phyloP scores from a whole-genome alignment of 768 basidiomycete species.

The Kwoniella shandongensis region DNA sequence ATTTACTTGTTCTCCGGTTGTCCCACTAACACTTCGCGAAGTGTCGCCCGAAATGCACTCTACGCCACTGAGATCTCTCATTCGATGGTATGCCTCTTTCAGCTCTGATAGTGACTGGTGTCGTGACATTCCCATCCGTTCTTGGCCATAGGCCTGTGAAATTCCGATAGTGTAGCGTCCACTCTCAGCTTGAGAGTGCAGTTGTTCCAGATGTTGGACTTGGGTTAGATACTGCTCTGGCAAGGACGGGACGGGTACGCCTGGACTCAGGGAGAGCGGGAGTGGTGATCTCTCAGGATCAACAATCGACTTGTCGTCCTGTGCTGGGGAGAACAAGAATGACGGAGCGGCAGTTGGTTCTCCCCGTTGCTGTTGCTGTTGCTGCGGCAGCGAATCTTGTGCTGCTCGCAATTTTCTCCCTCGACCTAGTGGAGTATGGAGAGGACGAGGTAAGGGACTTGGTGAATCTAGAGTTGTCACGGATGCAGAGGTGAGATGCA shows the following conservation, averaged over 20 bases:
- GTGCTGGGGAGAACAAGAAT: constrained; percentile 22
- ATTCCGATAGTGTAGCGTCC: too few relatives aligned
- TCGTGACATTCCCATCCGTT: neutral
- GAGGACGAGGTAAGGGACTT: constrained; percentile 6
- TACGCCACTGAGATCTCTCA: constrained; percentile 19
- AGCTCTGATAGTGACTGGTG: constrained; percentile 19
- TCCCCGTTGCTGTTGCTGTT: too few relatives aligned
- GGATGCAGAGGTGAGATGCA: constrained; percentile 8
- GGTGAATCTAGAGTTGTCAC: constrained; percentile 12
- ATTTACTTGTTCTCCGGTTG: neutral
- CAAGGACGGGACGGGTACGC: constrained; percentile 11
- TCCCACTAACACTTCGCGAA: constrained; percentile 10
- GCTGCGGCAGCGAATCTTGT: too few relatives aligned
- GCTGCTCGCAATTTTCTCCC: neutral
- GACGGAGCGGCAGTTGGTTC: neutral
- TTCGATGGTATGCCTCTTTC: constrained; percentile 16
- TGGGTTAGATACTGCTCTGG: neutral
- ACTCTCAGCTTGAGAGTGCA: neutral
- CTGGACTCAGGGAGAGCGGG: too few relatives aligned
- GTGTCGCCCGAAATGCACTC: constrained; percentile 3
- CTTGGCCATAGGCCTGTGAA: too few relatives aligned
- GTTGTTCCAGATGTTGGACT: constrained; percentile 1
- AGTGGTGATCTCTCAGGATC: constrained; percentile 28
- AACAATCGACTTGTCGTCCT: constrained; percentile 25
- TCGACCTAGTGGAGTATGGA: constrained; percentile 4